Evolutionary conservation across 2,329 filamentous ascomycete genomes (phyloP).

Genomic region (Coniosporium tulheliwenetii): DNA sequence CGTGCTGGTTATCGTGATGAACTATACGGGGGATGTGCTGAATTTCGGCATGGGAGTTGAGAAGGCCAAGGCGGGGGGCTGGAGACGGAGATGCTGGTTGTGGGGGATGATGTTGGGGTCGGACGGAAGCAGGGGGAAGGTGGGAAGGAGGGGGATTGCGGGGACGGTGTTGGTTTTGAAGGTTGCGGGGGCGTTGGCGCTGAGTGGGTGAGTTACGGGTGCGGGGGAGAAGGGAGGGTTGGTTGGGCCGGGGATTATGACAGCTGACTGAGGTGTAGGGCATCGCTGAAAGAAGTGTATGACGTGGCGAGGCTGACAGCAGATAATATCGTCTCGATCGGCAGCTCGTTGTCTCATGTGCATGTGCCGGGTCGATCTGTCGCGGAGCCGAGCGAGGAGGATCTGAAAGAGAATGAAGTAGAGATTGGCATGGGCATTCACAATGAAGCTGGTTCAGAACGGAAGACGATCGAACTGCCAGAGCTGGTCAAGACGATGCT

Average conservation of each 20-base stretch:
- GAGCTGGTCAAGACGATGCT: conserved; percentile 43
- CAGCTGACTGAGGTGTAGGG: conserved; percentile 12
- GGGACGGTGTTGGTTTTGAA: conserved; percentile 88
- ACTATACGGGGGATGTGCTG: conserved; percentile 55
- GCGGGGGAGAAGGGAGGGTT: neutral
- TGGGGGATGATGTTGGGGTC: conserved; percentile 85
- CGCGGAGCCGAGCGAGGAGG: conserved; percentile 37
- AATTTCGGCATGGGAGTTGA: conserved; percentile 92
- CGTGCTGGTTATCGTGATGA: conserved; percentile 86
- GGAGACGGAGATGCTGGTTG: conserved; percentile 74
- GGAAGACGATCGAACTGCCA: conserved; percentile 24
- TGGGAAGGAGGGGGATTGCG: conserved; percentile 78
- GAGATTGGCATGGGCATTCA: conserved; percentile 65
- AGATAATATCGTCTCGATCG: conserved; percentile 69
- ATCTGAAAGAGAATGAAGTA: conserved; percentile 43
- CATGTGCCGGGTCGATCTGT: conserved; percentile 68
- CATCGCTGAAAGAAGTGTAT: conserved; percentile 51
- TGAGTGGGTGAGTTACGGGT: conserved; percentile 38
- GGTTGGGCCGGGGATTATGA: neutral
- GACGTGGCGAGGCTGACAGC: conserved; percentile 56
- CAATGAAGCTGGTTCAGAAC: conserved; percentile 34
- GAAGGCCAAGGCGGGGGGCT: conserved; percentile 73
- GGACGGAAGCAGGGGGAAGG: conserved; percentile 70
- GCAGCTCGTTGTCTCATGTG: conserved; percentile 77
- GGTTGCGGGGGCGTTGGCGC: conserved; percentile 71